A percentile compares a stretch with the other conserved stretches of the same genome.
Evolutionary conservation across 352 stramenopile species (phyloP).

Genomic region (Globisporangium solare): DNA sequence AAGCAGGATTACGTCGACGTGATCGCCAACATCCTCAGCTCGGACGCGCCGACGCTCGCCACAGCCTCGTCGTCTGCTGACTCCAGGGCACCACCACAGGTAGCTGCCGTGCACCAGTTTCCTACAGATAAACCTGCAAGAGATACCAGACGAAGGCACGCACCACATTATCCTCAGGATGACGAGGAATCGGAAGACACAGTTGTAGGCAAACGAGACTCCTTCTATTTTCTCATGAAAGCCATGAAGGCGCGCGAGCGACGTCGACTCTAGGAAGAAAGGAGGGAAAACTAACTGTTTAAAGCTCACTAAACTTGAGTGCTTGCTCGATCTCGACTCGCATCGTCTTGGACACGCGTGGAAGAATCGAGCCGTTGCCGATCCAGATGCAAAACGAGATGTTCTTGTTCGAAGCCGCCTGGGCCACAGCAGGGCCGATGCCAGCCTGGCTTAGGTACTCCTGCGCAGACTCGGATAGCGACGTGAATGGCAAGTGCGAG

Average conservation of each 20-base stretch:
- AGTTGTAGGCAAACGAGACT: constrained; percentile 54
- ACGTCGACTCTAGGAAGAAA: background rate
- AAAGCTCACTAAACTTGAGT: constrained; percentile 14
- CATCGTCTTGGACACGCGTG: constrained; percentile 70
- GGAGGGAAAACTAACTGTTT: constrained; percentile 7
- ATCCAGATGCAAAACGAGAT: constrained; percentile 78
- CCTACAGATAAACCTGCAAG: background rate
- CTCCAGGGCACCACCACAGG: background rate
- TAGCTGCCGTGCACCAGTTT: constrained; percentile 7
- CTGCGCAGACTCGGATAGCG: constrained; percentile 35
- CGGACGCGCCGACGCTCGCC: constrained; percentile 17
- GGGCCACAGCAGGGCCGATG: constrained; percentile 57
- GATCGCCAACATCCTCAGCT: constrained; percentile 57
- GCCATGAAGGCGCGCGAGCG: constrained; percentile 36
- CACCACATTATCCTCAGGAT: background rate
- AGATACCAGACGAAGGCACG: background rate
- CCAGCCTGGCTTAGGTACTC: constrained; percentile 24
- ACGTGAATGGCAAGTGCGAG: constrained; percentile 48
- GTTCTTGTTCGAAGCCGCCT: constrained; percentile 29
- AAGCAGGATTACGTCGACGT: constrained; percentile 64
- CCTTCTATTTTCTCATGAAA: constrained; percentile 74
- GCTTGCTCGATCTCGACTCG: constrained; percentile 50
- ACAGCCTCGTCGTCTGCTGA: constrained; percentile 1
- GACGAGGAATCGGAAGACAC: constrained; percentile 21
- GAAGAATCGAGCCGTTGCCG: constrained; percentile 60